These are phyloP conservation scores for Cucurbita maxima DNA, from an alignment of 306 rosid genomes.

Conservation along the genomic window DNA sequence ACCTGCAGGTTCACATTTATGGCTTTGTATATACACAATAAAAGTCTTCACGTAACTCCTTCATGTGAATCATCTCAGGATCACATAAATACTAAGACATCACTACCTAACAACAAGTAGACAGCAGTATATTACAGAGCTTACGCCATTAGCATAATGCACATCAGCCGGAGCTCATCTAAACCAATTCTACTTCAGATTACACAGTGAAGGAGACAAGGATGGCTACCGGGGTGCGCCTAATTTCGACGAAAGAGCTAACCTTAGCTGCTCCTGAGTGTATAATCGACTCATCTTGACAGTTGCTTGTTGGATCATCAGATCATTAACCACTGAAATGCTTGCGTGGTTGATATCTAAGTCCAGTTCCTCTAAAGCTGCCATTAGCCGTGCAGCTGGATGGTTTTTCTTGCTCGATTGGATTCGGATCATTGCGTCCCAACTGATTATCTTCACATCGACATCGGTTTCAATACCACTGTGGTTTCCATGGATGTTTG, in stretches of 20 bases:
- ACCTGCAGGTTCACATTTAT: constrained; percentile 5
- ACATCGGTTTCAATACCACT: constrained; percentile 45
- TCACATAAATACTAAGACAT: background rate
- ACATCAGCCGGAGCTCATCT: background rate
- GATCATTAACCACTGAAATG: constrained; percentile 73
- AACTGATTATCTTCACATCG: constrained; percentile 81
- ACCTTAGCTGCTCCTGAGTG: constrained; percentile 80
- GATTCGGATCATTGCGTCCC: constrained; percentile 88
- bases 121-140: constrained; percentile 1
- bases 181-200: background rate
- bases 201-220: background rate
- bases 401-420: constrained; percentile 82
- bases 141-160: background rate
- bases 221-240: constrained; percentile 27
- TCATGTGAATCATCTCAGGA: background rate
- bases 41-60: background rate
- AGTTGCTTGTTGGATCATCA: constrained; percentile 91
- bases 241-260: constrained; percentile 48
- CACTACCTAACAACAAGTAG: background rate
- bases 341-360: constrained; percentile 90
- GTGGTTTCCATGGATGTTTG: constrained; percentile 4
- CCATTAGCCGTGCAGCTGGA: constrained; percentile 78
- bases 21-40: constrained; percentile 3
- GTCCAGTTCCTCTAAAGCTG: constrained; percentile 77
- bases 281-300: constrained; percentile 77